A percentile compares a stretch with the other conserved stretches of the same genome.
Evolutionary conservation across 2,329 filamentous ascomycete species (phyloP).

Genomic region (Rugonectria rugulosa): DNA sequence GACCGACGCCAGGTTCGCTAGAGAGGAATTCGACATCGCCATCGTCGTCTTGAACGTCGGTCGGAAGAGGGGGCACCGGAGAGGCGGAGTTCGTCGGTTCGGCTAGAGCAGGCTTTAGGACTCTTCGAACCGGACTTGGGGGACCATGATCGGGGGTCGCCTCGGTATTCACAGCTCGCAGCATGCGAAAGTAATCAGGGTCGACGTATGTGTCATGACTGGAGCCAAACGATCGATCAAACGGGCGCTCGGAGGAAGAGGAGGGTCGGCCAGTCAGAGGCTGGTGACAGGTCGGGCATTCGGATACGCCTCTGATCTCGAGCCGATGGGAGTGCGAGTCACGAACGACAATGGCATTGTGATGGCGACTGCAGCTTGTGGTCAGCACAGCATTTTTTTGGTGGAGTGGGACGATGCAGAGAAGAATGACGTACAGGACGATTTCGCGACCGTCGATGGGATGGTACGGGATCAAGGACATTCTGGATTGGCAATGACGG

Average conservation of each 20-base stretch:
- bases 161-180: conserved; percentile 64
- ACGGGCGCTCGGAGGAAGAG: conserved; percentile 58
- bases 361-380: conserved; percentile 74
- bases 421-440: conserved; percentile 70
- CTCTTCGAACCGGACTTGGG: conserved; percentile 62
- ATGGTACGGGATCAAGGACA: conserved; percentile 80
- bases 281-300: conserved; percentile 92
- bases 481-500: conserved; percentile 33
- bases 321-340: conserved; percentile 86
- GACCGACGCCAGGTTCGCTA: conserved; percentile 58
- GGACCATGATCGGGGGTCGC: conserved; percentile 55
- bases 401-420: conserved; percentile 8
- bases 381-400: conserved; percentile 15
- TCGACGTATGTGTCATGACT: conserved; percentile 77
- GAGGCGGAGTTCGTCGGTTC: conserved; percentile 21
- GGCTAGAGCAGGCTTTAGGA: conserved; percentile 55
- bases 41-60: conserved; percentile 37
- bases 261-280: conserved; percentile 58
- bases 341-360: conserved; percentile 90
- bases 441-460: conserved; percentile 78
- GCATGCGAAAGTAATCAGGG: conserved; percentile 94
- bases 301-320: conserved; percentile 77
- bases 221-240: conserved; percentile 51
- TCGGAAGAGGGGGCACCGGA: conserved; percentile 24
- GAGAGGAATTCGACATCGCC: conserved; percentile 59